A percentile compares a stretch with the other conserved stretches of the same genome.
phyloP scores from a whole-genome alignment of 768 basidiomycete genomes.

The Russula ochroleuca region DNA sequence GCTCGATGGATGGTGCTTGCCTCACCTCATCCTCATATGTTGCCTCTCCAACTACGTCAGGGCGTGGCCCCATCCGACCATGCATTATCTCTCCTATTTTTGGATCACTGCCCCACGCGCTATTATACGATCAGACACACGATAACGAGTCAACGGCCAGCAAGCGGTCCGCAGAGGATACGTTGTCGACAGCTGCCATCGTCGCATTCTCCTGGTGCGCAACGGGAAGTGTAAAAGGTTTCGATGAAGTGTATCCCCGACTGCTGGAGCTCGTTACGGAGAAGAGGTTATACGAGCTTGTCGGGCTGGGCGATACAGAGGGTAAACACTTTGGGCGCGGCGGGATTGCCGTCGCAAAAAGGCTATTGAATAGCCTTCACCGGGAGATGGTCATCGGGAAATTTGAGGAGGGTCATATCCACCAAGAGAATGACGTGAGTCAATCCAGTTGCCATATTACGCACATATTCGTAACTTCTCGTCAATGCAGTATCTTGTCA shows the following conservation, averaged over 20 bases:
- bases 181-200: constrained; percentile 90
- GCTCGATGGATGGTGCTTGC: constrained; percentile 92
- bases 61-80: constrained; percentile 70
- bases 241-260: constrained; percentile 96
- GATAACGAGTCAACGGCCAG: constrained; percentile 91
- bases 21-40: constrained; percentile 56
- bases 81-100: constrained; percentile 75
- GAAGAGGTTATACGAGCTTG: constrained; percentile 71
- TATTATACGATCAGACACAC: constrained; percentile 94
- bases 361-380: constrained; percentile 82
- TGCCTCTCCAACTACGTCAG: constrained; percentile 76
- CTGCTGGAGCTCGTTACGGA: constrained; percentile 87
- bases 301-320: constrained; percentile 39
- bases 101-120: constrained; percentile 86
- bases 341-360: constrained; percentile 41
- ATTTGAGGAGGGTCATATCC: constrained; percentile 91
- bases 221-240: constrained; percentile 92
- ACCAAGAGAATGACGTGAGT: constrained; percentile 87
- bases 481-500: constrained; percentile 72
- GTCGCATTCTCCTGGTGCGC: constrained; percentile 86
- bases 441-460: not conserved
- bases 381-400: constrained; percentile 87
- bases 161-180: constrained; percentile 92
- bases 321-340: constrained; percentile 28
- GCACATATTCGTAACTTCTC: not conserved